Conservation (phyloP, 352 stramenopile genomes). For the Phytopythium mirpurense region DNA sequence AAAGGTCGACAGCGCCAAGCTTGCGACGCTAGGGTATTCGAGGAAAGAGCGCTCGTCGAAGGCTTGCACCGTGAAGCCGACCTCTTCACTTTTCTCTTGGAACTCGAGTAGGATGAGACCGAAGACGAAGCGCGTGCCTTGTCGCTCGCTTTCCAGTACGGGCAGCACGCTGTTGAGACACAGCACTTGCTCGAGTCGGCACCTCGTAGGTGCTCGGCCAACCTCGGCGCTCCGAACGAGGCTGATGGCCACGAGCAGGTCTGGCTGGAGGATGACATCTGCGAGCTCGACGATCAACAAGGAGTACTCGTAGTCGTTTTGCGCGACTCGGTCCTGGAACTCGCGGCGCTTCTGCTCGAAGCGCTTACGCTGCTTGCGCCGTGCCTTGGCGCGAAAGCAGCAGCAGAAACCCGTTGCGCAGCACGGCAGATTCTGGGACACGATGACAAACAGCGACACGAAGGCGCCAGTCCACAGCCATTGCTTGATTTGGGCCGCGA, state of each 20-base stretch:
- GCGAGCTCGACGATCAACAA: constrained; percentile 41
- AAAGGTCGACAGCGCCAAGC: constrained; percentile 26
- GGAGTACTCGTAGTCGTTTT: constrained; percentile 76
- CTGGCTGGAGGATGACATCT: constrained; percentile 39
- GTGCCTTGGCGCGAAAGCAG: constrained; percentile 34
- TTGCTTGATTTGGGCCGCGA: neutral
- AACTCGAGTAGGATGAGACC: constrained; percentile 36
- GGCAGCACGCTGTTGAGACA: constrained; percentile 36
- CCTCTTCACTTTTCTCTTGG: constrained; percentile 6
- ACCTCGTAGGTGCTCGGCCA: constrained; percentile 1
- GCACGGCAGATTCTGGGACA: constrained; percentile 43
- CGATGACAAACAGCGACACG: constrained; percentile 26
- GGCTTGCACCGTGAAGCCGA: neutral
- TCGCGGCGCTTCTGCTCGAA: constrained; percentile 31
- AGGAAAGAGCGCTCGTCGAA: constrained; percentile 23
- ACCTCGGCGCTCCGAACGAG: constrained; percentile 19
- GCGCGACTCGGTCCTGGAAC: constrained; percentile 45
- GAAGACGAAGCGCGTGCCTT: constrained; percentile 45
- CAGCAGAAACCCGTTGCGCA: constrained; percentile 50
- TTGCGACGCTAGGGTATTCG: constrained; percentile 24
- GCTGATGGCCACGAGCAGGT: constrained; percentile 23
- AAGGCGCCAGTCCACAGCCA: constrained; percentile 5
- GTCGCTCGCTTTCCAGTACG: constrained; percentile 41
- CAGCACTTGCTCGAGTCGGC: constrained; percentile 17
- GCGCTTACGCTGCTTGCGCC: constrained; percentile 26